Conservation (phyloP, 1,284 basidiomycete genomes). For the Cutaneotrichosporon sp. region DNA sequence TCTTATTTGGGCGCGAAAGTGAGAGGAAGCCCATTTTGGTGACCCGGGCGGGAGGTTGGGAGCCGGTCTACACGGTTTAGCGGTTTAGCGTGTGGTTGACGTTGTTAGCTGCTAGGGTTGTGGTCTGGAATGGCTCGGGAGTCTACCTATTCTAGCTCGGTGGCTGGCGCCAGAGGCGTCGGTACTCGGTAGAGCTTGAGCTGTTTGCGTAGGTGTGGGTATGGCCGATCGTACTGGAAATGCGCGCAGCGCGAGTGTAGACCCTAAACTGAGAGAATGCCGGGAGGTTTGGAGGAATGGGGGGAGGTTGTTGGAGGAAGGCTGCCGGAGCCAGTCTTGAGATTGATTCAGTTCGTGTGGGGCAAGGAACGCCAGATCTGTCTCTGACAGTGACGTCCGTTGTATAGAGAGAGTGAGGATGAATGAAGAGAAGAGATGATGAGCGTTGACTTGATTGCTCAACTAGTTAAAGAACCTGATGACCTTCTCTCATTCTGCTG, state of each 20-base stretch:
- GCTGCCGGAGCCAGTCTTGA: constrained; percentile 4
- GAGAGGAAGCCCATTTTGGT: constrained; percentile 14
- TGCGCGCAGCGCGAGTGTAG: background rate
- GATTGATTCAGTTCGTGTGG: background rate
- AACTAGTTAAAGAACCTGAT: no score
- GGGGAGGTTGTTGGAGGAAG: background rate
- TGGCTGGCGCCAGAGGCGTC: background rate
- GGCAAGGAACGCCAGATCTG: background rate
- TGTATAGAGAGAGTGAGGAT: background rate
- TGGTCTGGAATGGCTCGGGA: background rate
- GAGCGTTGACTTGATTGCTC: background rate
- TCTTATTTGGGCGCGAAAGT: constrained; percentile 7
- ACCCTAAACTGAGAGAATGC: background rate
- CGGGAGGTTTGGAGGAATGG: background rate
- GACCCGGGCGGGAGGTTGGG: background rate
- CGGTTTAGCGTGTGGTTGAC: background rate
- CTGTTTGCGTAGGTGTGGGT: background rate
- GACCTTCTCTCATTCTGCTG: no score
- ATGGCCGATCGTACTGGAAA: background rate
- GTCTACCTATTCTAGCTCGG: background rate
- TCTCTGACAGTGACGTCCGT: constrained; percentile 8
- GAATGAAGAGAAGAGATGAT: background rate
- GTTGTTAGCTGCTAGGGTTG: background rate
- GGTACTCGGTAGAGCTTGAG: background rate
- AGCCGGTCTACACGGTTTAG: no score